Conservation (phyloP, 768 basidiomycete genomes). For the Pleurotus djamor region DNA sequence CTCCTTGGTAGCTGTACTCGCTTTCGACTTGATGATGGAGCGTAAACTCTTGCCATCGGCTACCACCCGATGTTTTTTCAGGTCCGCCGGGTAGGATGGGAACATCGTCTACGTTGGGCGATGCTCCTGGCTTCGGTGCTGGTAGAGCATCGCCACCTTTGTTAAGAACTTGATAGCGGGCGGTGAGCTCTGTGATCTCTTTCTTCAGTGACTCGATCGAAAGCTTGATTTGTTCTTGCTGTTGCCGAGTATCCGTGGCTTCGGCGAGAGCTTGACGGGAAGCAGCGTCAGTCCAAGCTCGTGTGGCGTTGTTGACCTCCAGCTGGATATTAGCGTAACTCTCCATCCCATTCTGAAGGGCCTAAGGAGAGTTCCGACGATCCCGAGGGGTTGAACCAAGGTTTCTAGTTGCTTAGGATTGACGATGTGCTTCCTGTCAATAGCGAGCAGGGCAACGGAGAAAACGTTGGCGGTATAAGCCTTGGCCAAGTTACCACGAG, state of each 20-base stretch:
- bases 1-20: neutral
- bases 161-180: neutral
- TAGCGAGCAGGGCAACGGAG: conserved; percentile 18
- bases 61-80: conserved; percentile 16
- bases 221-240: conserved; percentile 13
- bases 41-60: conserved; percentile 19
- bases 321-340: neutral
- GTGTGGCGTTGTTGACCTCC: conserved; percentile 12
- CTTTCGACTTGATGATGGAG: conserved; percentile 8
- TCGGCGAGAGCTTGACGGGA: conserved; percentile 15
- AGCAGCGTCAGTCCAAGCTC: conserved; percentile 13
- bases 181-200: conserved; percentile 16
- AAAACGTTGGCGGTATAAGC: conserved; percentile 19
- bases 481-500: conserved; percentile 15
- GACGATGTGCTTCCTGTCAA: conserved; percentile 12
- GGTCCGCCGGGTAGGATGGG: conserved; percentile 6
- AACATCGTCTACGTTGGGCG: neutral
- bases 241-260: conserved; percentile 15
- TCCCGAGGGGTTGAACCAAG: neutral
- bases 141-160: conserved; percentile 13
- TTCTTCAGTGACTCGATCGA: conserved; percentile 13
- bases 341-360: neutral
- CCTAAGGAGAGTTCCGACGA: neutral
- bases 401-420: conserved; percentile 4
- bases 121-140: neutral